Evolutionary conservation across 257 asterid species (phyloP), one percentile per base, ranked within the genome.

Genomic region (Solanum piurae): DNA sequence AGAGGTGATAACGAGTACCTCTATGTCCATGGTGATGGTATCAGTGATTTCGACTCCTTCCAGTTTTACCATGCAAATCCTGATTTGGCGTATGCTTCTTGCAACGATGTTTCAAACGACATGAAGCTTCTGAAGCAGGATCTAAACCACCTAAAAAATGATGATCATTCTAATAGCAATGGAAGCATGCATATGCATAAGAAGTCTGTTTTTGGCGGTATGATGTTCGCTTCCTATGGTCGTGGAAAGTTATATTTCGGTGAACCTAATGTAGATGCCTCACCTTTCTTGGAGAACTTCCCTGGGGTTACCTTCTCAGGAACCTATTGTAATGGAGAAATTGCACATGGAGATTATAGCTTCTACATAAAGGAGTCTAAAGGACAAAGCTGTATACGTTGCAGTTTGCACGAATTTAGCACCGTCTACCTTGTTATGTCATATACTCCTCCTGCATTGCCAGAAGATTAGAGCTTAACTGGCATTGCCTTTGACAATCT

Each of bases 1-100:
- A 94, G 98, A 79, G 98, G 97, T 88, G 92, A 94, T 29, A 94
- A 94, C 86, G 96, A 95, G 90, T 94, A 93, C 89, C 93, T 96
- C 33, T 94, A 71, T 66, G 96, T 95, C 86, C 86, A 88, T n/a
- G 94, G 92, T 42, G 36, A 42, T 33, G 98, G 98, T 27, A 93
- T 96, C 29, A 93, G 89, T 89, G 92, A 95, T 21, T 96, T 93
- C 75, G 95, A 94, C 66, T 86, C 92, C 86, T 94, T 96, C 76
- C 94, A 90, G 52, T 92, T 94, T 88, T 96, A 91, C 87, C 68
- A 89, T 69, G 87, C 98, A 37, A 93, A 95, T 90, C 86, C 95
- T 9, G 83, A 90, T 85, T 86, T 91, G 46, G 98, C 98, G 4
- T 34, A 90, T 8, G 86, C 89, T 27, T 92, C 95, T 64, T 88